Evolutionary conservation across 352 stramenopile species (phyloP), one percentile per base, ranked within the genome.

Genomic region (Pythium sp.): DNA sequence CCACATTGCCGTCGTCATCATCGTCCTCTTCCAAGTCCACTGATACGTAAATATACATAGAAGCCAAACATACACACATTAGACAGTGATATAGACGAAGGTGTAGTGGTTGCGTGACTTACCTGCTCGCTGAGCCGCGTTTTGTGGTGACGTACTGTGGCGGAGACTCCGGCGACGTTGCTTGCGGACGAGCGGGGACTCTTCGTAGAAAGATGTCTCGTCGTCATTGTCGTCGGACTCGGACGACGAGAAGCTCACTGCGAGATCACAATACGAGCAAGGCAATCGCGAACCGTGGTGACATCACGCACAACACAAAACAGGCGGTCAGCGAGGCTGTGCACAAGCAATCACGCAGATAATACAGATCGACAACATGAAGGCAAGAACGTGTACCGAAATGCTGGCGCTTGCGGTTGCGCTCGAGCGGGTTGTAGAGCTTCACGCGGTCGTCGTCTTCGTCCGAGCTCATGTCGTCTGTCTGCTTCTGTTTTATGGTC

Each of bases 391-490:
- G 80, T 75, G 49, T 53, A 91, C 84, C 84, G 64, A 89, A 86
- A 51, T 81, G 76, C 67, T 85, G 75, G 24, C 79, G 82, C 69
- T 90, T 90, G 71, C 75, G 77, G 60, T 84, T 87, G 71, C 73
- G 84, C 63, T 89, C 75, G 22, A 93, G 77, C 60, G 82, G 69
- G 77, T 67, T 90, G 77, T 93, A 93, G 54, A 93, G 81, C 81
- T 86, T 84, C 47, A 93, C 73, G 58, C 69, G 65, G 15, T 82
- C 77, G 1, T 83, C 78, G 41, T 79, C 83, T 12, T 90, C 81
- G 54, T 87, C 81, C 62, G 75, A 80, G 67, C 74, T 84, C 77
- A 85, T 84, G 24, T 46, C 18, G 32, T 60, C 5, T n/a, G 28
- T 26, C 9, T 59, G 5, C 54, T 58, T 26, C 22, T 57, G 12